A percentile compares a stretch with the other conserved stretches of the same genome.
phyloP scores from a whole-genome alignment of 2,329 filamentous ascomycete genomes.

The Microcyclospora pomicola region DNA sequence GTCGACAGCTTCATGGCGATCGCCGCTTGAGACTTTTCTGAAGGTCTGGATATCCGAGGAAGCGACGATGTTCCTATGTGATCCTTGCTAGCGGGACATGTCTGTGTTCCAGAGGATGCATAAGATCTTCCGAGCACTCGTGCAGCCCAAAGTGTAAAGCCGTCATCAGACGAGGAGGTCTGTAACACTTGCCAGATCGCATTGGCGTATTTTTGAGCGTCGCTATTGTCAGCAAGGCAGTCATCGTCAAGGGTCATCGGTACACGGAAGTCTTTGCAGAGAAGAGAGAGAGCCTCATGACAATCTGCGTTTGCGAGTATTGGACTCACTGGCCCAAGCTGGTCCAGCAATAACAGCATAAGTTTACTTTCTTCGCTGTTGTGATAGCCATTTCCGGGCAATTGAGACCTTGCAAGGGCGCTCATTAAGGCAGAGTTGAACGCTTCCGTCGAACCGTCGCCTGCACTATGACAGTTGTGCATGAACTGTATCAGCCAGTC shows the following conservation, averaged over 20 bases:
- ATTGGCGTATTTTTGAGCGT: constrained; percentile 34
- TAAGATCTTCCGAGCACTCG: constrained; percentile 74
- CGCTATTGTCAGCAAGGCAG: constrained; percentile 52
- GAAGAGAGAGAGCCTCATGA: constrained; percentile 53
- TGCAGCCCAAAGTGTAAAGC: constrained; percentile 61
- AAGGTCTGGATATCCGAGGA: too few species aligned
- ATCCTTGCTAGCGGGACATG: constrained; percentile 1
- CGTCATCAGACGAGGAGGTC: constrained; percentile 8
- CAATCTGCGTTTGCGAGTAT: constrained; percentile 59
- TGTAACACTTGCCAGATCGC: constrained; percentile 13
- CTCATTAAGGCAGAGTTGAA: constrained; percentile 5
- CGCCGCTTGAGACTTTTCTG: constrained; percentile 14
- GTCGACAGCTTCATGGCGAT: constrained; percentile 24
- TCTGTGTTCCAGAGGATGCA: constrained; percentile 32
- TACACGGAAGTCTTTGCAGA: constrained; percentile 61
- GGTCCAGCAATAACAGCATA: constrained; percentile 64
- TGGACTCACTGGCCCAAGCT: constrained; percentile 47
- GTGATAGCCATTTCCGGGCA: constrained; percentile 54
- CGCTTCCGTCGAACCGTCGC: background rate
- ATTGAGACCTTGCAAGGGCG: constrained; percentile 38
- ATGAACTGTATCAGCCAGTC: constrained; percentile 64
- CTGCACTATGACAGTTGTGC: constrained; percentile 34
- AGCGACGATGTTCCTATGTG: constrained; percentile 3
- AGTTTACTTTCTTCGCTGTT: constrained; percentile 66
- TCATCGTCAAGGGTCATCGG: constrained; percentile 47